Evolutionary conservation across 345 rosid species (phyloP).

Genomic region (Syzygium oleosum): DNA sequence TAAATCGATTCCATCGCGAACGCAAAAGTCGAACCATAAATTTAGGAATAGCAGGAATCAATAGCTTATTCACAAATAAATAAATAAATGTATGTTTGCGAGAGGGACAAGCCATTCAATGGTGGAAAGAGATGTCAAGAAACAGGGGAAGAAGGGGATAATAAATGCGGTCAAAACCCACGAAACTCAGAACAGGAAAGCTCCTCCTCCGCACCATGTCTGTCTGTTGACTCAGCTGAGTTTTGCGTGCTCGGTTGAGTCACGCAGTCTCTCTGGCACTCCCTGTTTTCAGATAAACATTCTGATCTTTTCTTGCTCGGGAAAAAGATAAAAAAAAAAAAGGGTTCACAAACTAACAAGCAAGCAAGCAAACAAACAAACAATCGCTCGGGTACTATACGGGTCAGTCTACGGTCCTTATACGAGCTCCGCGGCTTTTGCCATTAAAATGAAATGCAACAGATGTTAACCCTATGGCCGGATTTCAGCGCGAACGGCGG

Average conservation of each 20-base stretch:
- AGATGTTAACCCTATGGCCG: background rate
- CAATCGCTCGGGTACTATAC: background rate
- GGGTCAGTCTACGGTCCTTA: background rate
- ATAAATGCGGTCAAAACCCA: background rate
- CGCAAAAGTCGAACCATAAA: background rate
- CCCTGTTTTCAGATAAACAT: background rate
- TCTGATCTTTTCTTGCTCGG: background rate
- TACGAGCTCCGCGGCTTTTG: background rate
- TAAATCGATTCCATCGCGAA: background rate
- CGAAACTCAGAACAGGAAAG: background rate
- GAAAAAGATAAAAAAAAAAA: background rate
- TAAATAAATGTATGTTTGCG: background rate
- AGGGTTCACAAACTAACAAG: background rate
- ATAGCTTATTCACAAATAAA: background rate
- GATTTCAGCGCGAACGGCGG: background rate
- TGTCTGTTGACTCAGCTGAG: background rate
- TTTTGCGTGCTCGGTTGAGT: background rate
- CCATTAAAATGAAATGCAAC: too few species aligned
- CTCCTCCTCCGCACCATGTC: background rate
- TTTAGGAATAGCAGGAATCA: background rate
- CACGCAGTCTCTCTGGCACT: background rate
- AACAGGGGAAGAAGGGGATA: background rate
- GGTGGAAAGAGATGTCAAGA: background rate
- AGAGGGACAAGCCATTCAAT: background rate
- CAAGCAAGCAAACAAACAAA: background rate